These are phyloP conservation scores for Erysimum pusillum DNA, from an alignment of 441 rosid species.

Conservation along the genomic window DNA sequence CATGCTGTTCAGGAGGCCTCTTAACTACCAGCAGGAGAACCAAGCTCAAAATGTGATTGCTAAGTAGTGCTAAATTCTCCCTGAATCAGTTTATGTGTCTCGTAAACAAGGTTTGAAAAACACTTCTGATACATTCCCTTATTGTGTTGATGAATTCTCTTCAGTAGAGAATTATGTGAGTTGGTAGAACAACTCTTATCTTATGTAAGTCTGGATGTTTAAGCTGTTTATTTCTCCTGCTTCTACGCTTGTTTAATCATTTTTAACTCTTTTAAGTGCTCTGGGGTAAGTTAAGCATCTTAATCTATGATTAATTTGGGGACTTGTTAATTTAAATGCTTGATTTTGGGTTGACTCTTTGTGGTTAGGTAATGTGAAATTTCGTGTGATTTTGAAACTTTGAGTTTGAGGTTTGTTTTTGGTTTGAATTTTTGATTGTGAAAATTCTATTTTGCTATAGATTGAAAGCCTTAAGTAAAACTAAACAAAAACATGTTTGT, in stretches of 20 bases:
- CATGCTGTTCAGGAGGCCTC: conserved; percentile 97
- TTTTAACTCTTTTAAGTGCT: not conserved
- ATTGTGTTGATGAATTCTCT: conserved; percentile 15
- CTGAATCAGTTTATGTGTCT: conserved; percentile 42
- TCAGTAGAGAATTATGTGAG: conserved; percentile 11
- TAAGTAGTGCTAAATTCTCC: conserved; percentile 52
- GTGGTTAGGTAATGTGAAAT: not conserved
- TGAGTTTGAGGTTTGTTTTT: no score
- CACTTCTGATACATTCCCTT: not conserved
- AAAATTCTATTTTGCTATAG: no score
- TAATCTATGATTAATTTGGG: not conserved
- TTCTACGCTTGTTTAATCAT: not conserved
- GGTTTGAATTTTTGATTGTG: no score
- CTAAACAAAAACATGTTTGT: no score
- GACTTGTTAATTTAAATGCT: no score
- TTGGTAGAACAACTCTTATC: not conserved
- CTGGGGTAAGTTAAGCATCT: not conserved
- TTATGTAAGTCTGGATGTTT: no score
- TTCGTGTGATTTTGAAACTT: no score
- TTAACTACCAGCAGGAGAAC: conserved; percentile 87
- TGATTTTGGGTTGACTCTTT: not conserved
- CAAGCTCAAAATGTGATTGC: conserved; percentile 60
- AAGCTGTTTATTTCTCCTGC: not conserved
- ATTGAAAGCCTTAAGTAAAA: no score
- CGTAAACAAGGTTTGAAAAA: conserved; percentile 21